Percentiles rank a stretch among this genome's conserved stretches.
phyloP scores from a whole-genome alignment of 768 basidiomycete species.

The Boletellus ananas region DNA sequence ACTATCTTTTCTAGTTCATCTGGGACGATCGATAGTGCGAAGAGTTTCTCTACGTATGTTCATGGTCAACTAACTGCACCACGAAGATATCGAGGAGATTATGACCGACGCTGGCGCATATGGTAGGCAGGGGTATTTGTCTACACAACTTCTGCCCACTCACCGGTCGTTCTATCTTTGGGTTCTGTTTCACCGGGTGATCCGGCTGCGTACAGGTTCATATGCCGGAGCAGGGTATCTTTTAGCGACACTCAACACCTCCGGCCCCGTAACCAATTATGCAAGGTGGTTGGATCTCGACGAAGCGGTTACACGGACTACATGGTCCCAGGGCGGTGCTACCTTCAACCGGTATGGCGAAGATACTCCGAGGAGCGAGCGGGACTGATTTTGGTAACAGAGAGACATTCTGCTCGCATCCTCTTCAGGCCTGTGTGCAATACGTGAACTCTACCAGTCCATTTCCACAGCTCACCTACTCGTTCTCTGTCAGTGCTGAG shows the following conservation, averaged over 20 bases:
- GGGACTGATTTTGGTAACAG: constrained; percentile 23
- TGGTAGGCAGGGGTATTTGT: constrained; percentile 36
- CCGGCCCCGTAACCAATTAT: constrained; percentile 40
- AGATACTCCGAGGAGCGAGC: neutral
- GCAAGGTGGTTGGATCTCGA: constrained; percentile 71
- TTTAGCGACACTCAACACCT: constrained; percentile 44
- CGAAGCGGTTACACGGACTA: constrained; percentile 50
- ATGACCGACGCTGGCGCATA: constrained; percentile 56
- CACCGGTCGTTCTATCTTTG: neutral
- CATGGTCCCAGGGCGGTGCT: constrained; percentile 53
- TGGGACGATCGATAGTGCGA: constrained; percentile 55
- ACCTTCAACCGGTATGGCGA: constrained; percentile 46
- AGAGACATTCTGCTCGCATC: constrained; percentile 66
- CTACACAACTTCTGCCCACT: neutral
- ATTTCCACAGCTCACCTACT: constrained; percentile 43
- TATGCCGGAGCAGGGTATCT: constrained; percentile 65
- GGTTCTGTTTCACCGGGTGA: neutral
- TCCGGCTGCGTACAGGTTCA: constrained; percentile 46
- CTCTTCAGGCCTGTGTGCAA: constrained; percentile 57
- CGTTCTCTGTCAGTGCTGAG: constrained; percentile 46
- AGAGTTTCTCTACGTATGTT: neutral
- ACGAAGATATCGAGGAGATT: constrained; percentile 51
- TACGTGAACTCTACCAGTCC: constrained; percentile 39
- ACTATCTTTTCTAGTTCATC: constrained; percentile 54
- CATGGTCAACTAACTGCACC: neutral